These are phyloP conservation scores for Botrytis fragariae DNA, from an alignment of 2,329 filamentous ascomycete genomes.

Conservation along the genomic window DNA sequence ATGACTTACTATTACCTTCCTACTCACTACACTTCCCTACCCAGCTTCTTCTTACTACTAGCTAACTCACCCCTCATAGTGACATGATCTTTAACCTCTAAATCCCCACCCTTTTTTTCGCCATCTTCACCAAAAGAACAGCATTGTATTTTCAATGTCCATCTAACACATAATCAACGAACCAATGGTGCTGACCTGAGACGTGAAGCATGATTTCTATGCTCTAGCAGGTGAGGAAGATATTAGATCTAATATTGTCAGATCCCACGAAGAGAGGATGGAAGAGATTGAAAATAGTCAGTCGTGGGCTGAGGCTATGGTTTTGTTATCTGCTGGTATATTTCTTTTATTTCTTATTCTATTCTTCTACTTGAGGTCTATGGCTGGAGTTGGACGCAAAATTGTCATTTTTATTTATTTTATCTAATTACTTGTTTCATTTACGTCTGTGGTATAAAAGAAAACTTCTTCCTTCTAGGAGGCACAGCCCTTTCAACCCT, in stretches of 20 bases:
- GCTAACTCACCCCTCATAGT: not conserved
- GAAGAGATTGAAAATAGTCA: not conserved
- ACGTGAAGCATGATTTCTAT: not conserved
- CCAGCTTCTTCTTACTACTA: fast-evolving
- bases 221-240: not conserved
- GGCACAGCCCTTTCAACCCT: not conserved
- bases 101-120: too few relatives aligned
- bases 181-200: not conserved
- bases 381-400: not conserved
- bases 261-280: not conserved
- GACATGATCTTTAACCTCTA: too few relatives aligned
- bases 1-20: not conserved
- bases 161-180: not conserved
- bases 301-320: not conserved
- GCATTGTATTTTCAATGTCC: not conserved
- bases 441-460: not conserved
- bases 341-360: too few relatives aligned
- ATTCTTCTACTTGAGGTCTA: fast-evolving
- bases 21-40: not conserved
- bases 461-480: not conserved
- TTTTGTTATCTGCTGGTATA: not conserved
- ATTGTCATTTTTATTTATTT: not conserved
- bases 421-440: not conserved
- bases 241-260: fast-evolving
- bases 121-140: not conserved